These are phyloP conservation scores for Irpex sp. DNA, from an alignment of 1,284 basidiomycete species.

Conservation along the genomic window DNA sequence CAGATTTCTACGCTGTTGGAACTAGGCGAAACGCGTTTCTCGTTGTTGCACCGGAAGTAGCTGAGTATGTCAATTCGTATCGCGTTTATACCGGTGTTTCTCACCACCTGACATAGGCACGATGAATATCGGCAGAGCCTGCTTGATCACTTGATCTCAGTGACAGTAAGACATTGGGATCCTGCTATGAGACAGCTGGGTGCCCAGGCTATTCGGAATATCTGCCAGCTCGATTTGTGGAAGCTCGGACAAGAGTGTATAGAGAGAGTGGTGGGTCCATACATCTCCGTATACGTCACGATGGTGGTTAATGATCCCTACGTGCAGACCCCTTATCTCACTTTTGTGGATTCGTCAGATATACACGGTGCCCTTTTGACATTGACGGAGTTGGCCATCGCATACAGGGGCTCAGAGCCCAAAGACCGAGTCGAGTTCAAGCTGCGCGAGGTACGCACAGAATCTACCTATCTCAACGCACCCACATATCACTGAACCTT, in stretches of 20 bases:
- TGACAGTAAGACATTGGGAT: slow-evolving; percentile 90
- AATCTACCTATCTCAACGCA: not conserved
- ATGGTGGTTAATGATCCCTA: slow-evolving; percentile 3
- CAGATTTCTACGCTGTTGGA: slow-evolving; percentile 94
- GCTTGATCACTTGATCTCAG: slow-evolving; percentile 70
- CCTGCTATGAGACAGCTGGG: slow-evolving; percentile 72
- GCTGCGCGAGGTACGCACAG: slow-evolving; percentile 34
- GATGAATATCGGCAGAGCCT: slow-evolving; percentile 67
- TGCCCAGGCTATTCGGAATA: slow-evolving; percentile 67
- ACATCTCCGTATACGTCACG: not conserved
- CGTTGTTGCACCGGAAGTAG: slow-evolving; percentile 79
- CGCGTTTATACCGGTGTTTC: slow-evolving; percentile 5
- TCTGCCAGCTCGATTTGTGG: slow-evolving; percentile 60
- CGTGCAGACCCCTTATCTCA: slow-evolving; percentile 50
- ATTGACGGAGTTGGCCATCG: slow-evolving; percentile 64
- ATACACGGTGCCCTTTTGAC: slow-evolving; percentile 81
- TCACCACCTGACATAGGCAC: slow-evolving; percentile 38
- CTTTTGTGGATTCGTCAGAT: slow-evolving; percentile 64
- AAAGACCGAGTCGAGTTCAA: slow-evolving; percentile 21
- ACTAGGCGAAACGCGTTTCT: slow-evolving; percentile 82
- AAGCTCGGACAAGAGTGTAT: slow-evolving; percentile 47
- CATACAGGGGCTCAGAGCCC: slow-evolving; percentile 33
- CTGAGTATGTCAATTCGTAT: slow-evolving; percentile 50
- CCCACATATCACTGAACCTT: not conserved
- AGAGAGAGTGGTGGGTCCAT: slow-evolving; percentile 42